phyloP scores from a whole-genome alignment of 176 grass and related monocot genomes.

The Musa troglodytarum region DNA sequence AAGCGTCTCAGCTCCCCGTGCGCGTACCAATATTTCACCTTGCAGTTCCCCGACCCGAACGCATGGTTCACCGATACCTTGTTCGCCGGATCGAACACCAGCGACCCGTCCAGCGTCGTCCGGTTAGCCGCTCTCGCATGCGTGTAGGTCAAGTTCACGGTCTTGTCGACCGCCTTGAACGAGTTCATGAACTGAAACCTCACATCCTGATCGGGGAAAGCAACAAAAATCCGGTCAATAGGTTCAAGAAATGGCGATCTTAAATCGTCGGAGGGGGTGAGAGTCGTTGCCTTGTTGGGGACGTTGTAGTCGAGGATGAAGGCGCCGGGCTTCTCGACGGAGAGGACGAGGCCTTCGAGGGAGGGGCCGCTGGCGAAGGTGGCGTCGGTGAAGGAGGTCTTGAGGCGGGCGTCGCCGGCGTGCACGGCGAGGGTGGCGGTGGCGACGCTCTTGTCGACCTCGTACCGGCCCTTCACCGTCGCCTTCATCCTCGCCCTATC shows the following conservation, averaged over 20 bases:
- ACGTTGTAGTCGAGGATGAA: conserved; percentile 82
- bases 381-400: conserved; percentile 68
- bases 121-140: conserved; percentile 36
- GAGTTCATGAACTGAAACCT: conserved; percentile 94
- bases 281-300: conserved; percentile 29
- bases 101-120: conserved; percentile 43
- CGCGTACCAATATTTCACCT: conserved; percentile 74
- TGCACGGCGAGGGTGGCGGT: conserved; percentile 22
- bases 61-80: conserved; percentile 56
- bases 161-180: conserved; percentile 54
- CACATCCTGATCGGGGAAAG: conserved; percentile 43
- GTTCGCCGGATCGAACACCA: conserved; percentile 63
- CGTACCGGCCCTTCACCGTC: conserved; percentile 70
- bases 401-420: conserved; percentile 60
- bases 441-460: conserved; percentile 38
- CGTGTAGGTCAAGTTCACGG: conserved; percentile 70
- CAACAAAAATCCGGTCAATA: neutral
- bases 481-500: conserved; percentile 42
- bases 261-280: neutral
- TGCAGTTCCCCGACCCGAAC: conserved; percentile 43
- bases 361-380: conserved; percentile 69
- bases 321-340: conserved; percentile 78
- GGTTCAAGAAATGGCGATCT: neutral
- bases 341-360: conserved; percentile 60
- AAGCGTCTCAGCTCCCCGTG: conserved; percentile 53